Evolutionary conservation across 148 eudicot genomes (phyloP).

Genomic region (Rhododendron mucronatum): DNA sequence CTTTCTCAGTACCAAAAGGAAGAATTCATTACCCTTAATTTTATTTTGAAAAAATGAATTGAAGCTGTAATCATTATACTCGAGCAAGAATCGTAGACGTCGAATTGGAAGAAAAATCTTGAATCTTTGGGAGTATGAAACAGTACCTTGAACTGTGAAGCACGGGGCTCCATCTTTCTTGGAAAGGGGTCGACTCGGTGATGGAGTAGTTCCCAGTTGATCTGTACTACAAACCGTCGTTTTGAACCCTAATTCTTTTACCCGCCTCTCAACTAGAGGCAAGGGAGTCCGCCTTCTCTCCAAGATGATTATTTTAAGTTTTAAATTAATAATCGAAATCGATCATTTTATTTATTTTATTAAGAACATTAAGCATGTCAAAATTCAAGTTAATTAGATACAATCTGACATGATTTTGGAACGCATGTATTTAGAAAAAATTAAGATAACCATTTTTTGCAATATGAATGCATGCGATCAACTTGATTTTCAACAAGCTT

Average conservation of each 20-base stretch:
- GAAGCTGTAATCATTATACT: neutral
- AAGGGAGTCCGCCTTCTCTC: too few species aligned
- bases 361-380: too few species aligned
- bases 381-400: too few species aligned
- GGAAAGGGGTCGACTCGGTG: neutral
- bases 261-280: neutral
- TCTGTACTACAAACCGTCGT: too few species aligned
- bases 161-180: neutral
- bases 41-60: neutral
- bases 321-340: too few species aligned
- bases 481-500: too few species aligned
- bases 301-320: too few species aligned
- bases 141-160: constrained; percentile 1
- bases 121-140: neutral
- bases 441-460: too few species aligned
- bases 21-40: neutral
- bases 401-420: too few species aligned
- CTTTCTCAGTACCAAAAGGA: neutral
- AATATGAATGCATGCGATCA: too few species aligned
- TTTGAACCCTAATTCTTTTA: neutral
- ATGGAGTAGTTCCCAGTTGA: neutral
- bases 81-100: neutral
- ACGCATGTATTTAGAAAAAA: too few species aligned
- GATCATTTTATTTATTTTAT: too few species aligned
- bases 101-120: neutral